Evolutionary conservation across 768 basidiomycete genomes (phyloP), one percentile per base, ranked within the genome.

Genomic region (Leccinum variicolor): DNA sequence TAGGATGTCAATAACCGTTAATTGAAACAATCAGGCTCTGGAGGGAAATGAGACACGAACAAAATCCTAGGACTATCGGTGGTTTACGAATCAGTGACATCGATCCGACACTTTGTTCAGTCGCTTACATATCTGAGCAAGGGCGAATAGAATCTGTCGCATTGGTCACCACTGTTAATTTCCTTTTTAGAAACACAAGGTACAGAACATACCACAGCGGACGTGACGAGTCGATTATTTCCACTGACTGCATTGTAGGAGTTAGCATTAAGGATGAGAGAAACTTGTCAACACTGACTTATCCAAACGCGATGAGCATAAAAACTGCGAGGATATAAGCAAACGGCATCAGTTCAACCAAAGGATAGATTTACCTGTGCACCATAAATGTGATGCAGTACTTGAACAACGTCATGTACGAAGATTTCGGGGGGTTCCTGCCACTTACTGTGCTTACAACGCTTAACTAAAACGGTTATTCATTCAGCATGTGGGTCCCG

Each of bases 261-360:
- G 6, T 61, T 36, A 33, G 25, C 2, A 36, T 3, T 2, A 14
- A 46, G 7, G 3, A 41, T n/a, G 10, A 31, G 19, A 21, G 1
- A 15, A 25, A 21, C 3, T 2, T 7, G 23, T 2, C 33, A 10
- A 5, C 11, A 49, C 66, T 45, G 41, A 68, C 66, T 68, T 60
- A 66, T 67, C 65, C 65, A 69, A 19, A 69, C 61, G 36, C 65
- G 64, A 25, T 68, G 68, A 23, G 56, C 55, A 25, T 69, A 69
- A 26, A 68, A 68, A 54, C 68, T 69, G 41, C 49, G 10, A 25
- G 10, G 2, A 0, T 1, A 13, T 64, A 13, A 61, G 56, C 9
- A 15, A 33, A 50, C 2, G 3, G 1, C 28, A n/a, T 33, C 25
- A 48, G 26, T 11, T 6, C 14, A 36, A 13, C 28, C n/a, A 21